phyloP scores from a whole-genome alignment of 495 filamentous ascomycete species.

The Lepraria neglecta region DNA sequence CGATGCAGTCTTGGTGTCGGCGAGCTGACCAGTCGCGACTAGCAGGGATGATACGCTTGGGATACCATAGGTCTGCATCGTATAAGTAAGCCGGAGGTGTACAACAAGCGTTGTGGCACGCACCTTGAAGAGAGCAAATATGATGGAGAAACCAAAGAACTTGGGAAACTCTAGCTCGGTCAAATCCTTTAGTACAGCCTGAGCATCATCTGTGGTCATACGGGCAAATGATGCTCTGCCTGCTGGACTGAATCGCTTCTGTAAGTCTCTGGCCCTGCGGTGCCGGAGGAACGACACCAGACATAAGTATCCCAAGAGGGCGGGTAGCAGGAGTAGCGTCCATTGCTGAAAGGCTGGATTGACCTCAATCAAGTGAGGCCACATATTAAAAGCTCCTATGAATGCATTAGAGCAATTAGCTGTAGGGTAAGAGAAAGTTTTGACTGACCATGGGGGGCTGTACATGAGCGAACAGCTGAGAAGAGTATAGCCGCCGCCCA shows the following conservation, averaged over 20 bases:
- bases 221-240: not conserved
- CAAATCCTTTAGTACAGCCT: constrained; percentile 26
- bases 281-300: not conserved
- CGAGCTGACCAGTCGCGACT: constrained; percentile 32
- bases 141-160: constrained; percentile 23
- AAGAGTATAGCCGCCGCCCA: too few relatives aligned
- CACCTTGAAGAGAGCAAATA: constrained; percentile 29
- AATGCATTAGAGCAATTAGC: too few relatives aligned
- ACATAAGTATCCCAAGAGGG: too few relatives aligned
- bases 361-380: too few relatives aligned
- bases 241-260: not conserved
- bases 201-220: constrained; percentile 30
- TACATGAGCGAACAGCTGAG: too few relatives aligned
- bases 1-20: constrained; percentile 24
- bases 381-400: too few relatives aligned
- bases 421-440: too few relatives aligned
- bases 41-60: constrained; percentile 35
- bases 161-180: constrained; percentile 33
- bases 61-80: constrained; percentile 34
- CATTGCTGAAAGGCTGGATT: too few relatives aligned
- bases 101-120: not conserved
- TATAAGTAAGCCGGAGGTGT: not conserved
- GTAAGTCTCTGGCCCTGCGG: constrained; percentile 2
- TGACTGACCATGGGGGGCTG: too few relatives aligned
- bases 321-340: too few relatives aligned